Evolutionary conservation across 306 rosid species (phyloP).

Genomic region (Boehmeria nivea): DNA sequence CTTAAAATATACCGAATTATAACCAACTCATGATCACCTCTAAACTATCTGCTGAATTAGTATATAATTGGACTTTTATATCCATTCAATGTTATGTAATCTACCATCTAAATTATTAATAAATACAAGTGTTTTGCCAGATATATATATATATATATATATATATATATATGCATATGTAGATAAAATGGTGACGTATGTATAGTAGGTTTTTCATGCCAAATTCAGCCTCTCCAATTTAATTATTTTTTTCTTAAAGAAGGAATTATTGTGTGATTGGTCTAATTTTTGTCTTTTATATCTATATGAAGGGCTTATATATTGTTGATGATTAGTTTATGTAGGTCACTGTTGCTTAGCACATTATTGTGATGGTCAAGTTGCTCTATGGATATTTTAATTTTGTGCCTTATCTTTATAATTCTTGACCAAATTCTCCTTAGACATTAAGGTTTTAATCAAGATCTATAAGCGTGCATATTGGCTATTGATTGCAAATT

Average conservation of each 20-base stretch:
- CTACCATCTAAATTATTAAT: neutral
- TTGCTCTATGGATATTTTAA: constrained; percentile 29
- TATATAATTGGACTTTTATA: constrained; percentile 12
- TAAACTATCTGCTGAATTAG: constrained; percentile 2
- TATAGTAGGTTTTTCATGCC: constrained; percentile 29
- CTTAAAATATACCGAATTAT: neutral
- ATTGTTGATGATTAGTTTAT: constrained; percentile 24
- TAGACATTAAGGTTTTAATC: no score
- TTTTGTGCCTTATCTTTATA: constrained; percentile 24
- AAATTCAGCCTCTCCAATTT: constrained; percentile 20
- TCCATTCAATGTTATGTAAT: constrained; percentile 8
- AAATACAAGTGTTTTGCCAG: constrained; percentile 11
- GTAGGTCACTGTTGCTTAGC: constrained; percentile 8
- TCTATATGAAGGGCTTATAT: constrained; percentile 8
- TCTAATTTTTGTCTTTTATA: constrained; percentile 16
- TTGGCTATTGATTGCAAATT: no score
- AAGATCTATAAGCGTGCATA: no score
- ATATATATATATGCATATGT: no score
- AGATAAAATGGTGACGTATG: constrained; percentile 25
- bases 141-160: constrained; percentile 1
- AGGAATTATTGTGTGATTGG: neutral
- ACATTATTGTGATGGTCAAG: neutral
- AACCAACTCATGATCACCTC: constrained; percentile 2
- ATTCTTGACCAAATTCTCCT: constrained; percentile 16
- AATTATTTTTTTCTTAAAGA: neutral